A percentile compares a stretch with the other conserved stretches of the same genome.
phyloP scores from a whole-genome alignment of 768 basidiomycete species.

The Mycena alexandri region DNA sequence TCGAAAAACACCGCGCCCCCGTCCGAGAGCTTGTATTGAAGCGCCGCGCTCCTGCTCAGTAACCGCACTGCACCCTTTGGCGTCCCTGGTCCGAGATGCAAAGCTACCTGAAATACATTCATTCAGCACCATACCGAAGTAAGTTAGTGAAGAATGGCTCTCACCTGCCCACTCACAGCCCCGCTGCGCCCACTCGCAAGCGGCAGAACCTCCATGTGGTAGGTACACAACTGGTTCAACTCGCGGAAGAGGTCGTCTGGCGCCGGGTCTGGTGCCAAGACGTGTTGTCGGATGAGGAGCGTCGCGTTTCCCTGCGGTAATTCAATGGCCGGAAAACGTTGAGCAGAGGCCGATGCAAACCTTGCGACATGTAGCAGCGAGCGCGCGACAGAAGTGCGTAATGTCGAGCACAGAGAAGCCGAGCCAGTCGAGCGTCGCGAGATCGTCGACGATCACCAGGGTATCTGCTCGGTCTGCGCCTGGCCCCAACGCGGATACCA shows the following conservation, averaged over 20 bases:
- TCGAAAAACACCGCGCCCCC: constrained; percentile 76
- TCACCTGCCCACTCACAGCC: constrained; percentile 81
- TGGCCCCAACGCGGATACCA: constrained; percentile 45
- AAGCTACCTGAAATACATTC: constrained; percentile 60
- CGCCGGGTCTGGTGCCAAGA: constrained; percentile 63
- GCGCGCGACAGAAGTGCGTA: constrained; percentile 69
- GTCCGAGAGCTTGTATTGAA: constrained; percentile 83
- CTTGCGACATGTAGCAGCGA: constrained; percentile 68
- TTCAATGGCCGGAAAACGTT: constrained; percentile 5
- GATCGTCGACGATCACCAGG: constrained; percentile 79
- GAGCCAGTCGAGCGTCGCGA: constrained; percentile 78
- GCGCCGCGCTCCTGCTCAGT: constrained; percentile 65
- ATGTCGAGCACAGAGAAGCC: constrained; percentile 68
- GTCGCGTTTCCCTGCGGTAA: constrained; percentile 61
- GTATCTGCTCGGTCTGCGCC: constrained; percentile 25
- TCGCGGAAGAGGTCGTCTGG: constrained; percentile 68
- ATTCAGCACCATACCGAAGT: background rate
- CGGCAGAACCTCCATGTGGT: constrained; percentile 79
- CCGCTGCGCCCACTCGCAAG: constrained; percentile 83
- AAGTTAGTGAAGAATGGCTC: constrained; percentile 24
- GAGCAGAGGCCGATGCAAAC: constrained; percentile 44
- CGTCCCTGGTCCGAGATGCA: constrained; percentile 68
- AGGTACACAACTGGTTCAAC: constrained; percentile 72
- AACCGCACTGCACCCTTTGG: constrained; percentile 49
- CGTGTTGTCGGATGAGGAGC: constrained; percentile 75